Evolutionary conservation across 768 basidiomycete species (phyloP).

Genomic region (Leccinum aurantiacum): DNA sequence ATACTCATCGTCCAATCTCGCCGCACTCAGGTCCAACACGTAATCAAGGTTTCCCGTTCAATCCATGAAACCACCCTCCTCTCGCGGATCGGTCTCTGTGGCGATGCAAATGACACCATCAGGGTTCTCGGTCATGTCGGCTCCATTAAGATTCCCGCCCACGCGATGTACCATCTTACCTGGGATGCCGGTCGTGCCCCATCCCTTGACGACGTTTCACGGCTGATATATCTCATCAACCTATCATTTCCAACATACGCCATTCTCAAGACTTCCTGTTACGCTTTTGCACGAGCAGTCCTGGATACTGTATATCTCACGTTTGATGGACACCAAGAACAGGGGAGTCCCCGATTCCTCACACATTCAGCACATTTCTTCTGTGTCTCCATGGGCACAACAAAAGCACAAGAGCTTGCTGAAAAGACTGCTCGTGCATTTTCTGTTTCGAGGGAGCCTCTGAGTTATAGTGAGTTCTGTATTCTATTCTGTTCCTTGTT

Average conservation of each 20-base stretch:
- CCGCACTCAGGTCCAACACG: not conserved
- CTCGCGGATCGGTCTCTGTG: not conserved
- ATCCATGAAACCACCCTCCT: not conserved
- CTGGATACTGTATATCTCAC: not conserved
- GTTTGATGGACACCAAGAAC: not conserved
- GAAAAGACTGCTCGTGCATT: not conserved
- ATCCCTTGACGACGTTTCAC: not conserved
- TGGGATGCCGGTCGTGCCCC: not conserved
- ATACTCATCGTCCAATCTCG: not conserved
- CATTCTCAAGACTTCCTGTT: not conserved
- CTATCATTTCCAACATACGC: not conserved
- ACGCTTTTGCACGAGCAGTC: not conserved
- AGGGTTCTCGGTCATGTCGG: not conserved
- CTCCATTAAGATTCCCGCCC: not conserved
- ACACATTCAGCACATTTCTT: not conserved
- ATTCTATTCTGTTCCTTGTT: not conserved
- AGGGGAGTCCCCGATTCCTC: not conserved
- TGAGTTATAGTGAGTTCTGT: too few relatives aligned
- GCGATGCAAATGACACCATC: not conserved
- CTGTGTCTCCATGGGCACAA: not conserved
- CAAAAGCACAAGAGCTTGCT: not conserved
- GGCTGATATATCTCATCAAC: not conserved
- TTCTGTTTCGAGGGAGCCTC: not conserved
- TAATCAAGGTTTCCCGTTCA: not conserved
- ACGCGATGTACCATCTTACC: not conserved